Conservation (phyloP, 2,329 filamentous ascomycete species). For the Cladorrhinum sp. region DNA sequence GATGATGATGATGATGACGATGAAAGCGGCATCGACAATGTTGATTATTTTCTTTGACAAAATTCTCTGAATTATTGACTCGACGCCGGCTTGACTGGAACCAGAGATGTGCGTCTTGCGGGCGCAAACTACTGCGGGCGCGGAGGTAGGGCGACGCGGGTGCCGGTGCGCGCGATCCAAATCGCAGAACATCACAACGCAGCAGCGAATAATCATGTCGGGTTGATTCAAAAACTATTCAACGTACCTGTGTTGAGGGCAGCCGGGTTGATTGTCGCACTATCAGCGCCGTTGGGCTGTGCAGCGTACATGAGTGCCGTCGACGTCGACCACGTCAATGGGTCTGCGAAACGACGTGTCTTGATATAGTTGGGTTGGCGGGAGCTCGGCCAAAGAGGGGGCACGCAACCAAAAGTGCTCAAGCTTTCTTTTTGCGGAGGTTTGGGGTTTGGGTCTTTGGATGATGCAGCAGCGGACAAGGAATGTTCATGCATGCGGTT, state of each 20-base stretch:
- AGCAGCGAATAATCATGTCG: constrained; percentile 1
- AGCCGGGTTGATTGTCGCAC: constrained; percentile 88
- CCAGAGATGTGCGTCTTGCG: neutral
- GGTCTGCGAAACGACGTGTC: constrained; percentile 58
- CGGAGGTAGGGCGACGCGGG: neutral
- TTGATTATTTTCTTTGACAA: neutral
- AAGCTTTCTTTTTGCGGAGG: constrained; percentile 28
- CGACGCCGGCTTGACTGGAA: neutral
- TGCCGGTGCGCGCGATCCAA: neutral
- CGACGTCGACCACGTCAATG: constrained; percentile 43
- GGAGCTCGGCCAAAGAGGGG: constrained; percentile 22
- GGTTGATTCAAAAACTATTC: constrained; percentile 11
- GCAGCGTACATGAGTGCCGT: constrained; percentile 55
- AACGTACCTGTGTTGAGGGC: constrained; percentile 75
- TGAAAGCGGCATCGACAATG: neutral
- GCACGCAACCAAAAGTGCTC: constrained; percentile 32
- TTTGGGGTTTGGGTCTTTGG: constrained; percentile 33
- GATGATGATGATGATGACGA: neutral
- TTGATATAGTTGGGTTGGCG: constrained; percentile 56
- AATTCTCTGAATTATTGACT: neutral
- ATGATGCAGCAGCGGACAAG: constrained; percentile 39
- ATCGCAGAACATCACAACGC: neutral
- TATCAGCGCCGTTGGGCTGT: constrained; percentile 72
- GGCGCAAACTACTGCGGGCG: neutral
- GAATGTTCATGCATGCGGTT: constrained; percentile 51